Conservation (phyloP, 495 filamentous ascomycete genomes). For the Tricharina praecox region DNA sequence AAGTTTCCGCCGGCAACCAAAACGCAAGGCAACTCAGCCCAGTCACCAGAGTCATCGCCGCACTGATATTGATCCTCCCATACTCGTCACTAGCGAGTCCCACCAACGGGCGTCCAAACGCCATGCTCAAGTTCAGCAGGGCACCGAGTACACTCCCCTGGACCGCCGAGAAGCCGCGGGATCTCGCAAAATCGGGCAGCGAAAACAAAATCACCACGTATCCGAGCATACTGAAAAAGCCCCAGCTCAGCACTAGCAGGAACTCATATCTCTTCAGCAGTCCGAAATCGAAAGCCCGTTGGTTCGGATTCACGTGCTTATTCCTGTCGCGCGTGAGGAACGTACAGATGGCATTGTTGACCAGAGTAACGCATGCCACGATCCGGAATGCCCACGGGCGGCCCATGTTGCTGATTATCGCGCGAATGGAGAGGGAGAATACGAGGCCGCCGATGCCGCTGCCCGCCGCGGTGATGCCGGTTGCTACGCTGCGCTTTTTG, state of each 20-base stretch:
- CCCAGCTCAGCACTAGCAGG: constrained; percentile 48
- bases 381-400: constrained; percentile 52
- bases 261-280: constrained; percentile 47
- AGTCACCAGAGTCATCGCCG: constrained; percentile 40
- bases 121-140: constrained; percentile 51
- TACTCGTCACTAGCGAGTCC: constrained; percentile 48
- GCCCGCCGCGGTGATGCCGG: constrained; percentile 53
- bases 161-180: constrained; percentile 43
- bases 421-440: constrained; percentile 35
- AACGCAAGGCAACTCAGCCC: constrained; percentile 46
- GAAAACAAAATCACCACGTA: constrained; percentile 60
- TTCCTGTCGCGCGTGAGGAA: constrained; percentile 52
- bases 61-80: constrained; percentile 53
- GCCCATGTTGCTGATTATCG: constrained; percentile 43
- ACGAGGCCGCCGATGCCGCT: constrained; percentile 60
- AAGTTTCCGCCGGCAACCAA: constrained; percentile 41
- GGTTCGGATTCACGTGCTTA: constrained; percentile 42
- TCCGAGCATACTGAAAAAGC: constrained; percentile 51
- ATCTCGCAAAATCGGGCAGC: constrained; percentile 44
- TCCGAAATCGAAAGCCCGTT: constrained; percentile 44
- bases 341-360: constrained; percentile 40
- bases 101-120: constrained; percentile 47
- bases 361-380: constrained; percentile 43
- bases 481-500: constrained; percentile 50
- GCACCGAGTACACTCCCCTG: constrained; percentile 58